phyloP scores from a whole-genome alignment of 2,329 filamentous ascomycete genomes.

The Pseudogymnoascus sp. region DNA sequence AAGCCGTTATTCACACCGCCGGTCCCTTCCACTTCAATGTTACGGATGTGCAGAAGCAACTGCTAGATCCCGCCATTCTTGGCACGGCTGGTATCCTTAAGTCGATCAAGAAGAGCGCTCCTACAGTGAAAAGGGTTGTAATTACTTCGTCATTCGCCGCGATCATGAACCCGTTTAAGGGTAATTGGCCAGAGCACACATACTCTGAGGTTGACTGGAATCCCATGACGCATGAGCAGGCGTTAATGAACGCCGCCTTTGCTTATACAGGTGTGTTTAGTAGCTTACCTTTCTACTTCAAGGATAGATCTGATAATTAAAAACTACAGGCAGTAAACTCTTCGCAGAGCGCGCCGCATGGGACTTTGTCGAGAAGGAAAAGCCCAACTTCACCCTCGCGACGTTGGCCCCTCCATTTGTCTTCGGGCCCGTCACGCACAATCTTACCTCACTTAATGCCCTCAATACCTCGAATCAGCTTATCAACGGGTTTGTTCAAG shows the following conservation, averaged over 20 bases:
- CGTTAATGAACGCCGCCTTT: conserved; percentile 34
- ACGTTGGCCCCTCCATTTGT: conserved; percentile 56
- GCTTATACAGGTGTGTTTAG: conserved; percentile 25
- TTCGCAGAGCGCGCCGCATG: conserved; percentile 62
- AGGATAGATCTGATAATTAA: not conserved
- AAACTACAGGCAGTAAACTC: conserved; percentile 40
- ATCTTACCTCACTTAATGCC: conserved; percentile 52
- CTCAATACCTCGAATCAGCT: conserved; percentile 68
- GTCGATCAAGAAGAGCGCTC: conserved; percentile 37
- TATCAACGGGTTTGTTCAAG: conserved; percentile 54
- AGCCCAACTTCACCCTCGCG: conserved; percentile 50
- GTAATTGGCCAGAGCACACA: conserved; percentile 33
- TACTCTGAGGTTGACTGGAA: conserved; percentile 50
- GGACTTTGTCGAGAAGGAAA: conserved; percentile 49
- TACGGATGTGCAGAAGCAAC: conserved; percentile 24
- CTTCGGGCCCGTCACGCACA: conserved; percentile 52
- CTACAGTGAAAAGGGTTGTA: conserved; percentile 32
- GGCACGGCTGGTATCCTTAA: conserved; percentile 44
- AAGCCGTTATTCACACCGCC: conserved; percentile 67
- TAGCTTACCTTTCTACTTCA: not conserved
- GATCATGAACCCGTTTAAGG: conserved; percentile 41
- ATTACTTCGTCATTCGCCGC: conserved; percentile 60
- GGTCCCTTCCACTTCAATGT: conserved; percentile 41
- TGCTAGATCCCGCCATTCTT: conserved; percentile 48
- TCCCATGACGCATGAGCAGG: conserved; percentile 42